Evolutionary conservation across 2,329 filamentous ascomycete genomes (phyloP), one percentile per base, ranked within the genome.

Genomic region (Trichophyton simii): DNA sequence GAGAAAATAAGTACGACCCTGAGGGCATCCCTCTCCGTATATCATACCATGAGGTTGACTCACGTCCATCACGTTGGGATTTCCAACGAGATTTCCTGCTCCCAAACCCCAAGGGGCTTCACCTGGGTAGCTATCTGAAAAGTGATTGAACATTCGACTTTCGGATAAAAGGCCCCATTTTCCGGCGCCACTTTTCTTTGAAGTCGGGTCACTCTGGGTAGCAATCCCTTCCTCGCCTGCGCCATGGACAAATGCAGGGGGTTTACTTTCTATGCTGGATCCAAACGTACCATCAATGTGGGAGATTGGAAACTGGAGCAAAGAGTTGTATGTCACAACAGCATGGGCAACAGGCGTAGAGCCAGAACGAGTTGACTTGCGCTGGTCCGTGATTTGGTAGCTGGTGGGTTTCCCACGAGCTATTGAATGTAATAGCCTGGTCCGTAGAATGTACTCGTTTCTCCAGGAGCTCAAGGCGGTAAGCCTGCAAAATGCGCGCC

Each of bases 371-470:
- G 79, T 73, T 5, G 82, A 75, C 9, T 83, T 82, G 61, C 82
- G 71, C 68, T 79, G 75, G 55, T 78, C 74, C 34, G 79, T 71
- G 8, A 78, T 77, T 42, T 86, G 81, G 15, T 67, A 81, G 76
- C 62, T 69, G 8, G 72, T 70, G 42, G 92, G 90, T 70, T 91
- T 95, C 58, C 92, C 94, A 63, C 89, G 85, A 55, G 82, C 82
- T 62, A 97, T 78, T 64, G 89, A 94, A 52, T 91, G 84, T 59
- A 97, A 77, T 59, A 97, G 81, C 55, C 89, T 83, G 1, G 91
- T 96, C 55, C 94, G 83, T 61, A 96, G 77, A 57, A 97, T 87
- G 69, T 97, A 99, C 73, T 99, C 94, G 73, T 89, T 96, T 67
- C 92, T 84, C 92, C 94, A 97, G 7, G 91, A 94, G n/a, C 91